Conservation (phyloP, 306 rosid species). For the Prunus dulcis region DNA sequence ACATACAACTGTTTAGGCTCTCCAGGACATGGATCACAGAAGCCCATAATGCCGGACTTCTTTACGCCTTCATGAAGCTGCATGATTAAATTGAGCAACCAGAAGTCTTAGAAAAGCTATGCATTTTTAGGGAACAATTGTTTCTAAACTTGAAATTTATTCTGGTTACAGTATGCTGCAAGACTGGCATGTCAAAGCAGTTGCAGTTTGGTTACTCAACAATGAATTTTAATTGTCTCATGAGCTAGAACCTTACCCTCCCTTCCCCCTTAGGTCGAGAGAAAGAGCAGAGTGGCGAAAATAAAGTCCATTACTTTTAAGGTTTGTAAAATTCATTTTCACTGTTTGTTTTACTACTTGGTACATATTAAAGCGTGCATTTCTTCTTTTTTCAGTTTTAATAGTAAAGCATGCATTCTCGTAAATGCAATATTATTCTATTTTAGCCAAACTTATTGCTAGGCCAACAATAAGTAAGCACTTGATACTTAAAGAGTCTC, state of each 20-base stretch:
- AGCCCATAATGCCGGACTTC: slow-evolving; percentile 97
- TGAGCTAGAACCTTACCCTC: neutral
- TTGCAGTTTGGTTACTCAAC: neutral
- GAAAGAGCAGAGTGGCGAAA: neutral
- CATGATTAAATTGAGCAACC: slow-evolving; percentile 19
- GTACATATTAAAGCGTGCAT: neutral
- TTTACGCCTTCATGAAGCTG: slow-evolving; percentile 93
- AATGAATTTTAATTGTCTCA: neutral
- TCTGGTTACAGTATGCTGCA: neutral
- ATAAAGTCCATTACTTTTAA: neutral
- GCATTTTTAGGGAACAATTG: neutral
- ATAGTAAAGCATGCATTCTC: neutral
- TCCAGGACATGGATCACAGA: slow-evolving; percentile 93
- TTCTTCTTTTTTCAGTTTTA: too few relatives aligned
- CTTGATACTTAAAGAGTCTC: neutral
- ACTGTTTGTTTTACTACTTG: neutral
- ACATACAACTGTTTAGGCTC: slow-evolving; percentile 63
- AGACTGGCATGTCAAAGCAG: neutral
- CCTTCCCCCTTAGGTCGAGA: neutral
- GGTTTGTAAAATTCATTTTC: neutral
- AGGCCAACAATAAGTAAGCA: neutral
- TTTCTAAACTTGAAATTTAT: neutral
- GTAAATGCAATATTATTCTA: neutral
- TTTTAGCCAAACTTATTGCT: neutral
- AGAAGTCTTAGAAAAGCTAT: neutral